A percentile compares a stretch with the other conserved stretches of the same genome.
phyloP scores from a whole-genome alignment of 1,284 basidiomycete species.

The Melanopsichium pennsylvanicum region DNA sequence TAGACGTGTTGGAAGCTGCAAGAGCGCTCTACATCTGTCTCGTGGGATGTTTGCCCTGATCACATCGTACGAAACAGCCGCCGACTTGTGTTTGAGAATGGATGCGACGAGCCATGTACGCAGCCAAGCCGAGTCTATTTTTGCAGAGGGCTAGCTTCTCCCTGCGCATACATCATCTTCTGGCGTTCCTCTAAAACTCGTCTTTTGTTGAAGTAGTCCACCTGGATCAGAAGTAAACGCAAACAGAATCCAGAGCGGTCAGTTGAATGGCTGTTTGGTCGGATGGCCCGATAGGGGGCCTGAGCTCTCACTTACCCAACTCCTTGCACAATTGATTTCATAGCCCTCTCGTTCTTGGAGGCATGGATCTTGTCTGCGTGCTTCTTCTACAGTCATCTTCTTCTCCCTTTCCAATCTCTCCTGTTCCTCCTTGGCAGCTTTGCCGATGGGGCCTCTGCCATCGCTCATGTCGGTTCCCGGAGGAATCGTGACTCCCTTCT shows the following conservation, averaged over 20 bases:
- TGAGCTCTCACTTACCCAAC: constrained; percentile 57
- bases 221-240: constrained; percentile 16
- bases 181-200: constrained; percentile 63
- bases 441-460: constrained; percentile 50
- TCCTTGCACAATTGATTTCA: constrained; percentile 59
- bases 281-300: neutral
- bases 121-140: neutral
- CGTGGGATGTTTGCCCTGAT: no score
- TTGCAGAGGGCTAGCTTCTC: constrained; percentile 4
- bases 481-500: constrained; percentile 50
- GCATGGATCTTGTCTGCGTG: constrained; percentile 58
- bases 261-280: neutral
- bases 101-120: no score
- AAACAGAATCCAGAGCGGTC: neutral
- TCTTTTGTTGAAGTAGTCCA: constrained; percentile 65
- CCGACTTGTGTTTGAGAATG: no score
- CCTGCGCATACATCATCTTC: constrained; percentile 55
- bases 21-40: no score
- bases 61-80: no score
- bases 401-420: constrained; percentile 36
- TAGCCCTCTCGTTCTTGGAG: constrained; percentile 44
- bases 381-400: constrained; percentile 25
- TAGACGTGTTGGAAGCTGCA: no score
- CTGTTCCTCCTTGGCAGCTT: constrained; percentile 46
- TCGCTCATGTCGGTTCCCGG: constrained; percentile 63